A percentile compares a stretch with the other conserved stretches of the same genome.
Evolutionary conservation across 2,329 filamentous ascomycete species (phyloP).

Genomic region (Tolypocladium guangdongense): DNA sequence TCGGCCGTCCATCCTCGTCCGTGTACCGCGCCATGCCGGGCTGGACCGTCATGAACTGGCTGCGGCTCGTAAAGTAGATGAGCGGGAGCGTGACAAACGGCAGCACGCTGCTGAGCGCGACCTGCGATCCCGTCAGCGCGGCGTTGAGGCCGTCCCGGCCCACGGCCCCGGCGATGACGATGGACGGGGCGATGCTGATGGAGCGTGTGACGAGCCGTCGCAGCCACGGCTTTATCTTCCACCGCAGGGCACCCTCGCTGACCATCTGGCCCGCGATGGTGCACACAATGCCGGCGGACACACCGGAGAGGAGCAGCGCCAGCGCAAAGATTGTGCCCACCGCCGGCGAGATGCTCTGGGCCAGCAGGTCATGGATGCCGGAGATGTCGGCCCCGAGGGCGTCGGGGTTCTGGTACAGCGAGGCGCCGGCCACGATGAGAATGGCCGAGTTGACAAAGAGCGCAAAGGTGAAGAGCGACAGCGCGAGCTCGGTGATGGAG

Average conservation of each 20-base stretch:
- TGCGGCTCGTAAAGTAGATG: slow-evolving; percentile 73
- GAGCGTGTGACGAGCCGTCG: slow-evolving; percentile 66
- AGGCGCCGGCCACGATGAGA: slow-evolving; percentile 69
- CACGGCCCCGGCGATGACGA: slow-evolving; percentile 73
- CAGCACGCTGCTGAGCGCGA: slow-evolving; percentile 65
- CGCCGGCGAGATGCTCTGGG: slow-evolving; percentile 55
- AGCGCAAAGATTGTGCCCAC: slow-evolving; percentile 80
- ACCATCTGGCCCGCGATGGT: slow-evolving; percentile 89
- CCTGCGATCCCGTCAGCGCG: slow-evolving; percentile 67
- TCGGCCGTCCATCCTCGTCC: background rate
- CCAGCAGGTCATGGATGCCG: slow-evolving; percentile 65
- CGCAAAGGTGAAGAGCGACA: slow-evolving; percentile 72
- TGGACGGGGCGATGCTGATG: slow-evolving; percentile 71
- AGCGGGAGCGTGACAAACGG: slow-evolving; percentile 76
- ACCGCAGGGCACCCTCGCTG: slow-evolving; percentile 68
- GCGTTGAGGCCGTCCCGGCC: slow-evolving; percentile 59
- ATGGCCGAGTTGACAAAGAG: slow-evolving; percentile 79
- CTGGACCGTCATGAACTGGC: slow-evolving; percentile 67
- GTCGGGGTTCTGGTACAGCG: slow-evolving; percentile 52
- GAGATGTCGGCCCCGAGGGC: slow-evolving; percentile 69
- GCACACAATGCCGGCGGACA: slow-evolving; percentile 76
- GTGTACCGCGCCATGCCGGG: slow-evolving; percentile 27
- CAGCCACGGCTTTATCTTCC: slow-evolving; percentile 66
- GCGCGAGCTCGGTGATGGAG: slow-evolving; percentile 56
- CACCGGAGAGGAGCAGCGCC: slow-evolving; percentile 67